phyloP scores from a whole-genome alignment of 352 stramenopile species.

The Phytophthora citricola region DNA sequence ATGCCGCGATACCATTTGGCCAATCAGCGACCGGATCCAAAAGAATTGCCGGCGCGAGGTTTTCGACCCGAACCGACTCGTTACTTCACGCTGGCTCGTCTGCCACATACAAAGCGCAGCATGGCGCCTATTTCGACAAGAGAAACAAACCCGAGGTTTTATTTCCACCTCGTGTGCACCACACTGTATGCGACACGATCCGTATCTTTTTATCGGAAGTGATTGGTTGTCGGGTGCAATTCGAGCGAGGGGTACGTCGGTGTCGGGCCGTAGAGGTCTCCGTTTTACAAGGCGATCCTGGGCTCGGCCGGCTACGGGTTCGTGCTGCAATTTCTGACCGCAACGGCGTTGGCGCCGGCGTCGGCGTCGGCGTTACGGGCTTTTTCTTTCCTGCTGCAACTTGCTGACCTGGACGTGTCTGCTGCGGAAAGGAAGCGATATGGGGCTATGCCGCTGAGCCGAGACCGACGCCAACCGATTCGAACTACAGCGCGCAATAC shows the following conservation, averaged over 20 bases:
- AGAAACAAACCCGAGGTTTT: constrained; percentile 25
- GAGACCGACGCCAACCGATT: neutral
- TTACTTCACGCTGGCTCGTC: constrained; percentile 30
- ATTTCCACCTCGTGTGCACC: neutral
- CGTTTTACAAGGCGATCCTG: no score
- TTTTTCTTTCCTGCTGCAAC: no score
- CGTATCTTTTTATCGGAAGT: constrained; percentile 33
- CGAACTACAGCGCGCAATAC: neutral
- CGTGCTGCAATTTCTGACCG: no score
- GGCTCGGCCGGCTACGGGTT: no score
- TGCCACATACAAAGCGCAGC: constrained; percentile 27
- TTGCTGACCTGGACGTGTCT: neutral
- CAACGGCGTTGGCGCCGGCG: no score
- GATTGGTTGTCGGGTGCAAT: constrained; percentile 36
- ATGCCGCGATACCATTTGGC: neutral
- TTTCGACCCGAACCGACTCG: constrained; percentile 28
- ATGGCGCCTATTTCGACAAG: constrained; percentile 23
- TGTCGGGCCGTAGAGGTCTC: no score
- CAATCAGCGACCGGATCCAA: constrained; percentile 15
- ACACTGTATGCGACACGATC: constrained; percentile 28
- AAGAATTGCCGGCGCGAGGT: constrained; percentile 3
- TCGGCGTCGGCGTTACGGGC: no score
- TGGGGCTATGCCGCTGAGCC: neutral
- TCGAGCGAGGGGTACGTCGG: constrained; percentile 11
- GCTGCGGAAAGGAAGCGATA: neutral